phyloP scores from a whole-genome alignment of 2,329 filamentous ascomycete species.

The Talaromyces verruculosus region DNA sequence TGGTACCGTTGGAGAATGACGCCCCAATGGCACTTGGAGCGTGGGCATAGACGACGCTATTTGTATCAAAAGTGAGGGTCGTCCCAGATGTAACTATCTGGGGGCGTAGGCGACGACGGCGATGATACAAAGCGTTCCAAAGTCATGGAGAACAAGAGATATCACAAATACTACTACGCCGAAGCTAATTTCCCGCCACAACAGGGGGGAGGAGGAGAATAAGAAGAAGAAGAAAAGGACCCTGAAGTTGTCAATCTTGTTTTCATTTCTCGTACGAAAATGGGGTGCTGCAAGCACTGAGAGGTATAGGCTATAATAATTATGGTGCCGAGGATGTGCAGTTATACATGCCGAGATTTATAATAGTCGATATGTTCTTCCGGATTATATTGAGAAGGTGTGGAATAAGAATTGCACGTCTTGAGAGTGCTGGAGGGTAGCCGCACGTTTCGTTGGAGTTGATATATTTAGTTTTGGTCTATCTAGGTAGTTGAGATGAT shows the following conservation, averaged over 20 bases:
- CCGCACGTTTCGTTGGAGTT: neutral
- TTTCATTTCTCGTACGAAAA: neutral
- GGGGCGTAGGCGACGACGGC: neutral
- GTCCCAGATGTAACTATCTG: too few relatives aligned
- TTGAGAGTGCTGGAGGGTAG: neutral
- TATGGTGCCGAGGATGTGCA: neutral
- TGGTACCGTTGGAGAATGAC: too few relatives aligned
- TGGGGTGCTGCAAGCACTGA: neutral
- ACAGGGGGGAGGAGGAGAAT: neutral
- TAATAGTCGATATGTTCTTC: neutral
- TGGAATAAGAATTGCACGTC: neutral
- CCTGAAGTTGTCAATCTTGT: neutral
- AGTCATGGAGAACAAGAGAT: neutral
- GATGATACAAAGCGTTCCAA: neutral
- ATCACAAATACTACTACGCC: neutral
- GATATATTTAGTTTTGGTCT: neutral
- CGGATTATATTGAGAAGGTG: neutral
- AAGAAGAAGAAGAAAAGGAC: too few relatives aligned
- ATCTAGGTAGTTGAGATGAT: neutral
- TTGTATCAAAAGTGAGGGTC: too few relatives aligned
- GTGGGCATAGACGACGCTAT: too few relatives aligned
- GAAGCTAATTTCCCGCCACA: neutral
- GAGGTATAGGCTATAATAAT: neutral
- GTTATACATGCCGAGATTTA: neutral
- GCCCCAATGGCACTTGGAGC: too few relatives aligned